These are phyloP conservation scores for Colletotrichum nymphaeae DNA, from an alignment of 2,329 filamentous ascomycete species.

Conservation along the genomic window DNA sequence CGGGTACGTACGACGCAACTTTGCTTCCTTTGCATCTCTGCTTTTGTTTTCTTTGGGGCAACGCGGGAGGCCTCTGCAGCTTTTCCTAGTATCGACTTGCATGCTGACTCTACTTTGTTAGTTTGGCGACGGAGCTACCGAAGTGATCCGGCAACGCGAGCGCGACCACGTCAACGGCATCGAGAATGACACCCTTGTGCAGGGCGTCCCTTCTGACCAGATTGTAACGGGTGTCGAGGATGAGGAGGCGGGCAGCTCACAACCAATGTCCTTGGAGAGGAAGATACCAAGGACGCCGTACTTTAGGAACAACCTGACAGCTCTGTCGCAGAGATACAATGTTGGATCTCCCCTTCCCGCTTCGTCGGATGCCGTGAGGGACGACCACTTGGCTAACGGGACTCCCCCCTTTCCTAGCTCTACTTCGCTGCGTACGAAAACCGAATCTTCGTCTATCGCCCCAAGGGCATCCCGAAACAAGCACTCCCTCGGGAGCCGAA, in stretches of 20 bases:
- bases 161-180: conserved; percentile 40
- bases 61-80: neutral
- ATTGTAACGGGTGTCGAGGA: conserved; percentile 15
- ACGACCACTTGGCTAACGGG: neutral
- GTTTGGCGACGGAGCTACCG: conserved; percentile 51
- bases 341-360: conserved; percentile 44
- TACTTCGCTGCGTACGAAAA: conserved; percentile 71
- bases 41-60: neutral
- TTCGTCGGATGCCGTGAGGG: neutral
- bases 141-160: conserved; percentile 50
- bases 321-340: conserved; percentile 68
- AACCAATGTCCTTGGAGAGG: conserved; percentile 21
- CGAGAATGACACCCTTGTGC: conserved; percentile 16
- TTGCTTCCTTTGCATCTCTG: neutral
- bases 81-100: neutral
- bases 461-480: conserved; percentile 57
- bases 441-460: conserved; percentile 68
- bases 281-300: conserved; percentile 44
- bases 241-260: neutral
- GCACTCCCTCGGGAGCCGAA: conserved; percentile 60
- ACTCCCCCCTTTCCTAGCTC: conserved; percentile 51
- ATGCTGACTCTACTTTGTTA: conserved; percentile 36
- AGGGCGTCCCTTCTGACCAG: conserved; percentile 30
- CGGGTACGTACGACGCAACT: conserved; percentile 43
- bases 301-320: conserved; percentile 67